Conservation (phyloP, 257 asterid species). For the Solanum dulcamara region DNA sequence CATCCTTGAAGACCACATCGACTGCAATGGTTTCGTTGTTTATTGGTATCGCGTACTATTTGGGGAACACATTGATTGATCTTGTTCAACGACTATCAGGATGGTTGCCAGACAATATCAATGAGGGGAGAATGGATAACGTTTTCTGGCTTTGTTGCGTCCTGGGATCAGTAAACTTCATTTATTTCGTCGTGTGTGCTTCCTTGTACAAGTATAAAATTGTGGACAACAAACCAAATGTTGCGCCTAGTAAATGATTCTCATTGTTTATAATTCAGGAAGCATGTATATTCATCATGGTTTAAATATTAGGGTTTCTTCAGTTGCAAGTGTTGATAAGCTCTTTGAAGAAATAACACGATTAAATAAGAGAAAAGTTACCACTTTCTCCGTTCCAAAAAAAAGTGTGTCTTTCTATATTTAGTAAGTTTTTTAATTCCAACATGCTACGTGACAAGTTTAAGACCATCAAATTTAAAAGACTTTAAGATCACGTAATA, state of each 20-base stretch:
- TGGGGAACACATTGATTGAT: conserved; percentile 18
- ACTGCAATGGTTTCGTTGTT: conserved; percentile 19
- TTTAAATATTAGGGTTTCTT: not conserved
- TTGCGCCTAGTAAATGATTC: not conserved
- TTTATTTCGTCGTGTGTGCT: conserved; percentile 36
- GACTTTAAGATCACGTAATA: too few species aligned
- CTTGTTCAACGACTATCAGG: conserved; percentile 21
- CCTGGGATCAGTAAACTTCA: conserved; percentile 34
- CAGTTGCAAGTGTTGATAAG: not conserved
- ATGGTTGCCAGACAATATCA: conserved; percentile 61
- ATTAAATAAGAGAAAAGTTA: not conserved
- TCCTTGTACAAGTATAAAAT: conserved; percentile 12
- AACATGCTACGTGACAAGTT: not conserved
- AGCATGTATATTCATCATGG: not conserved
- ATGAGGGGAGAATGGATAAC: conserved; percentile 55
- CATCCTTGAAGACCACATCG: conserved; percentile 17
- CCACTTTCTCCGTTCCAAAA: too few species aligned
- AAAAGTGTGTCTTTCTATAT: too few species aligned
- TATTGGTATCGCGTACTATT: conserved; percentile 16
- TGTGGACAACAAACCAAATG: not conserved
- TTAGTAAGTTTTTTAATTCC: not conserved
- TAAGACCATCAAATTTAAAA: too few species aligned
- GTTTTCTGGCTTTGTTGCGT: conserved; percentile 55
- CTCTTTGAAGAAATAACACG: not conserved
- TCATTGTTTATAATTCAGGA: not conserved